Percentiles rank a stretch among this genome's conserved stretches.
Conservation (phyloP, 345 rosid species). For the Sonneratia caseolaris region DNA sequence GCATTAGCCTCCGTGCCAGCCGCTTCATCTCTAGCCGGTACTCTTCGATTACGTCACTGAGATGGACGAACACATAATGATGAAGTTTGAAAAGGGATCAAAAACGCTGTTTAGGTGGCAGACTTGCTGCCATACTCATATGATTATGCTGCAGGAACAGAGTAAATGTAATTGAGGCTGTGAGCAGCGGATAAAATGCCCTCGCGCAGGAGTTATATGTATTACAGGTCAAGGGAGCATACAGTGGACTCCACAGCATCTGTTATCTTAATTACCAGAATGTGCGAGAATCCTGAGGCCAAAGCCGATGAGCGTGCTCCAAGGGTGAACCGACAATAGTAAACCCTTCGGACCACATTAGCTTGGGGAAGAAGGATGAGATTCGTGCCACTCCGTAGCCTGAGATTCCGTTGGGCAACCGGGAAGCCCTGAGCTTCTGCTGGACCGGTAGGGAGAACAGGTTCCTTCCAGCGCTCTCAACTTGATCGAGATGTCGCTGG, state of each 20-base stretch:
- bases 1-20: slow-evolving; percentile 25
- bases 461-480: slow-evolving; percentile 29
- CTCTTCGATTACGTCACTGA: slow-evolving; percentile 22
- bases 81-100: neutral
- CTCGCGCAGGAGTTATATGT: no score
- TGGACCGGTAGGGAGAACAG: slow-evolving; percentile 56
- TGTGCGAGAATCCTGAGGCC: slow-evolving; percentile 55
- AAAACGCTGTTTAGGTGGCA: neutral
- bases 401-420: slow-evolving; percentile 55
- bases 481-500: slow-evolving; percentile 26
- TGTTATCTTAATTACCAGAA: slow-evolving; percentile 40
- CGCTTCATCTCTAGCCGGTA: slow-evolving; percentile 27
- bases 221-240: neutral
- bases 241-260: neutral
- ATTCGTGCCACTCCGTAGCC: slow-evolving; percentile 83
- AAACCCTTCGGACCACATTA: slow-evolving; percentile 98
- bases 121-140: neutral
- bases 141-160: neutral
- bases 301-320: slow-evolving; percentile 66
- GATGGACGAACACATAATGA: neutral
- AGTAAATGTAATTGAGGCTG: neutral
- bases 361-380: slow-evolving; percentile 67
- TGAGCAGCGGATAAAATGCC: neutral
- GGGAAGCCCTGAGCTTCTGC: slow-evolving; percentile 59
- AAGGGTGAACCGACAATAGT: slow-evolving; percentile 66